Evolutionary conservation across 768 basidiomycete species (phyloP).

Genomic region (Suillus cothurnatus): DNA sequence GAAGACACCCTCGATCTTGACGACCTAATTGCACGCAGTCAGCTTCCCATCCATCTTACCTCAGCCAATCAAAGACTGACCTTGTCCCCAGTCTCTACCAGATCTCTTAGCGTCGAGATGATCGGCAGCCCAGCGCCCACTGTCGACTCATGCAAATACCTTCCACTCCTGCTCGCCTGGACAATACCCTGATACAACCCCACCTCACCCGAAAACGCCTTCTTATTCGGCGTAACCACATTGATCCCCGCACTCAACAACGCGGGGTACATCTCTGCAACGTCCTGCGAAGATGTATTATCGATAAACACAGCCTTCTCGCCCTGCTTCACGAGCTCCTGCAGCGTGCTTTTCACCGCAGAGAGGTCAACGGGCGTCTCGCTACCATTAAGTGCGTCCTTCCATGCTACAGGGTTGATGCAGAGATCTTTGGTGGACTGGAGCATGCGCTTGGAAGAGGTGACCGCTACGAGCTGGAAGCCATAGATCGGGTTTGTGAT

Average conservation of each 20-base stretch:
- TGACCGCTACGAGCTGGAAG: conserved; percentile 70
- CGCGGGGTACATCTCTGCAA: conserved; percentile 80
- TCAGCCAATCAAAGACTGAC: conserved; percentile 38
- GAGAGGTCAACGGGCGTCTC: conserved; percentile 41
- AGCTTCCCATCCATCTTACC: conserved; percentile 4
- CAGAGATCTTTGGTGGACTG: conserved; percentile 49
- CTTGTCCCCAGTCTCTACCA: conserved; percentile 92
- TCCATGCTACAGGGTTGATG: conserved; percentile 43
- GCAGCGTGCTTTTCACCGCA: conserved; percentile 44
- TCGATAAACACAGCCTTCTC: conserved; percentile 78
- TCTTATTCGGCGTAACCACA: conserved; percentile 97
- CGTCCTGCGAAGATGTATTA: conserved; percentile 84
- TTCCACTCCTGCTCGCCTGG: conserved; percentile 55
- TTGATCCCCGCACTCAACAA: conserved; percentile 79
- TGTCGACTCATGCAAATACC: conserved; percentile 84
- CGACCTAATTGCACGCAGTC: conserved; percentile 46
- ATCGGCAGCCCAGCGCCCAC: conserved; percentile 97
- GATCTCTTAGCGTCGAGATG: conserved; percentile 87
- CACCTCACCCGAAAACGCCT: conserved; percentile 81
- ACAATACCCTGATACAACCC: conserved; percentile 71
- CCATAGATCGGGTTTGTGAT: conserved; percentile 58
- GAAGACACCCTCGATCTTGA: conserved; percentile 96
- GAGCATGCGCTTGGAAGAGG: conserved; percentile 64
- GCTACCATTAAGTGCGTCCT: conserved; percentile 47
- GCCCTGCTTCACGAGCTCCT: conserved; percentile 44